These are phyloP conservation scores for Lactarius pseudohatsudake DNA, from an alignment of 768 basidiomycete genomes.

Conservation along the genomic window DNA sequence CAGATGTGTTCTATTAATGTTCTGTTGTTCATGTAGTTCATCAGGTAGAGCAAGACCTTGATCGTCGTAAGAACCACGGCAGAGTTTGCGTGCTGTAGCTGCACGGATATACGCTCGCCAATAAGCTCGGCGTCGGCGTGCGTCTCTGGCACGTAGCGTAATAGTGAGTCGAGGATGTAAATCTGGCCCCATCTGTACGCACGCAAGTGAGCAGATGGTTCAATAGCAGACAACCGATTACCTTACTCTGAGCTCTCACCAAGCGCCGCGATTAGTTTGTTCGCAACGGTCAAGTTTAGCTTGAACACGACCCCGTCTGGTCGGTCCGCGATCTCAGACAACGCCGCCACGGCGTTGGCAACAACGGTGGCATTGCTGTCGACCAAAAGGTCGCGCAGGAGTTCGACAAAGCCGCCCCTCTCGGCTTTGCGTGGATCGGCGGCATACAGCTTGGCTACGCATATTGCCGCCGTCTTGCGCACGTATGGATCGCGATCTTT, in stretches of 20 bases:
- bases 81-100: constrained; percentile 97
- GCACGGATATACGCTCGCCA: constrained; percentile 92
- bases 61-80: constrained; percentile 99
- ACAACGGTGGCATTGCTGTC: constrained; percentile 97
- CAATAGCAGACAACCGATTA: constrained; percentile 29
- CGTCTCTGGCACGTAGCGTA: constrained; percentile 91
- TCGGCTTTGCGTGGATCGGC: constrained; percentile 87
- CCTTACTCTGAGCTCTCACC: constrained; percentile 96
- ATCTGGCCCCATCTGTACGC: constrained; percentile 92
- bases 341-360: constrained; percentile 92
- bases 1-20: constrained; percentile 85
- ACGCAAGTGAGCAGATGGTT: constrained; percentile 15
- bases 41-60: constrained; percentile 91
- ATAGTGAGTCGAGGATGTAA: constrained; percentile 91
- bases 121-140: constrained; percentile 89
- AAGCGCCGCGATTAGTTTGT: constrained; percentile 86
- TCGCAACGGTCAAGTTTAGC: constrained; percentile 82
- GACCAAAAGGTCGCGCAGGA: constrained; percentile 87
- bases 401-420: constrained; percentile 85
- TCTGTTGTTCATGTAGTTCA: constrained; percentile 98
- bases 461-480: constrained; percentile 96
- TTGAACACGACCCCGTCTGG: constrained; percentile 93
- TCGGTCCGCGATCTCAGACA: constrained; percentile 95
- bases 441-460: constrained; percentile 92
- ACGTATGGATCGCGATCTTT: constrained; percentile 97